Evolutionary conservation across 73 alveolate genomes (phyloP), one percentile per base, ranked within the genome.

Genomic region (Paramecium tetraurelia): DNA sequence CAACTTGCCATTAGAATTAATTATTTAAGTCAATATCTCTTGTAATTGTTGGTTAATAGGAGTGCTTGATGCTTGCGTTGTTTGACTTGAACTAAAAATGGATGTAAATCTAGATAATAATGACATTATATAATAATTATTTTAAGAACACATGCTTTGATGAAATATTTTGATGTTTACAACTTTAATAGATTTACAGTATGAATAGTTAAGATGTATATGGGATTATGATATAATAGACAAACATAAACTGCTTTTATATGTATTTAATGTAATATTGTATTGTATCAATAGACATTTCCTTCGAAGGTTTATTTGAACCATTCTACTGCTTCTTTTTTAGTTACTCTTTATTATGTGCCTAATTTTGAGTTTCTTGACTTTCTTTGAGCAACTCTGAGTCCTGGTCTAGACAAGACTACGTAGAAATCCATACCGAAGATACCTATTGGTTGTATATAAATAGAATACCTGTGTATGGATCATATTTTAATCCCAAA

Each of bases 361-460:
- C 97, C 97, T 68, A 95, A 50, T 80, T 87, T 93, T 33, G 90
- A 48, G 22, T 58, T 58, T 76, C 88, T 85, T 76, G 92, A 89
- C 50, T 89, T 80, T 92, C 98, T 93, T 33, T 69, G 43, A 57
- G 92, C 90, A 44, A 95, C 96, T 93, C 96, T 93, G 38, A 53
- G 57, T 57, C 98, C 98, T 85, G 90, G 93, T 86, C 98, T 87
- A 41, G 89, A 72, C 48, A 95, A 93, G 93, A 95, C 98, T 21
- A 95, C 92, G 92, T 92, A 95, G 96, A 95, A 95, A 90, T 95
- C 98, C 98, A 95, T 95, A 40, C 98, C 98, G 75, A 92, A 95
- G 58, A 95, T 95, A 58, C 97, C 97, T 89, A 41, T 20, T 21
- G 16, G 41, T 38, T 4, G 2, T 20, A 41, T 18, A 2, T 33